phyloP scores from a whole-genome alignment of 2,329 filamentous ascomycete genomes.

The Fusarium sp. region DNA sequence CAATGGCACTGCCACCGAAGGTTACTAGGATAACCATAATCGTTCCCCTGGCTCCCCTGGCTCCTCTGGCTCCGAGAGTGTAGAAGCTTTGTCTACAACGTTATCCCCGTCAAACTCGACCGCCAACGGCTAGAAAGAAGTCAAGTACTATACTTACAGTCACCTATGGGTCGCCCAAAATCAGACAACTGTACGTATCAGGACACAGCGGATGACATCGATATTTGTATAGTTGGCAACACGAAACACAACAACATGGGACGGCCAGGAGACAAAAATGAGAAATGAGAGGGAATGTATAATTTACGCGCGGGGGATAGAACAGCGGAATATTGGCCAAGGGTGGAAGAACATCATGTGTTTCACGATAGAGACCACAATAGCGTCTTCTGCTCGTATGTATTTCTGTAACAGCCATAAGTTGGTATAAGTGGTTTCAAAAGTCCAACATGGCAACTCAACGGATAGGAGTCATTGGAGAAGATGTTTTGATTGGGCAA shows the following conservation, averaged over 20 bases:
- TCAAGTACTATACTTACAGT: neutral
- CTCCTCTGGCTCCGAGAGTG: neutral
- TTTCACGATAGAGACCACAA: conserved; percentile 38
- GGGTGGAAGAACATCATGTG: conserved; percentile 8
- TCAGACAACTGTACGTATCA: conserved; percentile 1
- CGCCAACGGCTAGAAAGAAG: neutral
- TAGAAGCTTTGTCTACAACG: neutral
- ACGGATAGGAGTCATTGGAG: conserved; percentile 38
- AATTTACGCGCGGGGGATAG: conserved; percentile 24
- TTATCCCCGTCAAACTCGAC: neutral
- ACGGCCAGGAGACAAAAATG: conserved; percentile 1
- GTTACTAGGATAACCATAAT: conserved; percentile 56
- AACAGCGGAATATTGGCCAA: neutral
- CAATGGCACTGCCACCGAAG: conserved; percentile 67
- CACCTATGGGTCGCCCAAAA: neutral
- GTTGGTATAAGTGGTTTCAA: conserved; percentile 19
- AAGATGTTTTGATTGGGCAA: conserved; percentile 12
- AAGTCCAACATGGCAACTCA: conserved; percentile 29
- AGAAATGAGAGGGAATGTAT: conserved; percentile 30
- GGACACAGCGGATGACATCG: neutral
- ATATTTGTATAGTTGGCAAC: conserved; percentile 30
- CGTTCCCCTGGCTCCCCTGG: neutral
- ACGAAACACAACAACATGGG: neutral
- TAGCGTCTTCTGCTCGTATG: conserved; percentile 27
- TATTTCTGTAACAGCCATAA: conserved; percentile 35